Base-by-base conservation (phyloP, 805 yeast genomes). In the Torulaspora indica region DNA sequence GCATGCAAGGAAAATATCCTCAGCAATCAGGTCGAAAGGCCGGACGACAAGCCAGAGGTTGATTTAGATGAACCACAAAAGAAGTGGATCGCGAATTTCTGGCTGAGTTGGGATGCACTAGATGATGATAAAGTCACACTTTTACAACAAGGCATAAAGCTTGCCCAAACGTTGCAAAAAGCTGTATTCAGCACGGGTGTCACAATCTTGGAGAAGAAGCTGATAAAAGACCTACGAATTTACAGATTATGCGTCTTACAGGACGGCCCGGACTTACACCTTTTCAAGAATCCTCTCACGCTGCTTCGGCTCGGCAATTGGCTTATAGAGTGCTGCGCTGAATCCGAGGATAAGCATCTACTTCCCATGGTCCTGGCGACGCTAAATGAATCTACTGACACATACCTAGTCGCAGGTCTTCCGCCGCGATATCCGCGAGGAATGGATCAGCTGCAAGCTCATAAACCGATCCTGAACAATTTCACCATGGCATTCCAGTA, bases 401-500 rank as follows among this genome's bases (percentile, higher is more conserved):
- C 93, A 0, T 91, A 85, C 60, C 66, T 91, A 37, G 96, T 91
- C 0, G 81, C 93, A 29, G 98, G 98, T 0, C 66, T 90, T 44
- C 90, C 95, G 0, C 93, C 96, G 2, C 77, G 85, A 54, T 82
- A 80, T 53, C 87, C 91, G 18, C 58, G 75, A 55, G 75, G 71
- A 48, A 72, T 54, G 72, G 60, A 53, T 38, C 49, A 47, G 4
- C 35, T 53, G 12, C 54, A 52, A 13, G 53, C 61, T 10, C 69
- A 63, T 35, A 72, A 73, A 25, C 74, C 81, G 0, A 65, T 81
- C 28, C 67, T 82, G 40, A 91, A 93, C 60, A 82, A 87, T 6
- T 93, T 93, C 60, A 90, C 96, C 36, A 78, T 83, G 46, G 95
- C 95, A 28, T 93, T 93, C 64, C 96, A 88, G 63, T 84, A 82